Conservation (phyloP, 257 asterid species). For the Lycium barbarum region DNA sequence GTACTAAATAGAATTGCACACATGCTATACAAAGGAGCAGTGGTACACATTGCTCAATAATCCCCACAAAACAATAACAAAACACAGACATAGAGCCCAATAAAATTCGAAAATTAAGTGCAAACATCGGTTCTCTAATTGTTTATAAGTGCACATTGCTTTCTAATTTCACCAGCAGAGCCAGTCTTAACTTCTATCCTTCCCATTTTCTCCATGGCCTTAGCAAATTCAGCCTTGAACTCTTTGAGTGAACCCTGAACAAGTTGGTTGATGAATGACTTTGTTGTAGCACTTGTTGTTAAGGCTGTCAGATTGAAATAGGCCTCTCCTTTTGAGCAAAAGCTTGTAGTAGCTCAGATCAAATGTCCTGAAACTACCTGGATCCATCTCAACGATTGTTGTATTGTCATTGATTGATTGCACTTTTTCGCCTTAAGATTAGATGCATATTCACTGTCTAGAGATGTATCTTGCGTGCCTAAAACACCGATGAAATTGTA, state of each 20-base stretch:
- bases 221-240: not conserved
- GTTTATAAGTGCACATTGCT: constrained; percentile 15
- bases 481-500: constrained; percentile 38
- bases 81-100: not conserved
- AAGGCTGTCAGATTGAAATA: constrained; percentile 33
- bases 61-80: not conserved
- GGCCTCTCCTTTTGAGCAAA: constrained; percentile 44
- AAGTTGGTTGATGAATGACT: not conserved
- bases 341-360: constrained; percentile 38
- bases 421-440: constrained; percentile 2
- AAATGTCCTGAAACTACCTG: constrained; percentile 4
- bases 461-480: constrained; percentile 22
- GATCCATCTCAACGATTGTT: constrained; percentile 20
- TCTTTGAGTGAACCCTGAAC: not conserved
- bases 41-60: not conserved
- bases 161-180: constrained; percentile 23
- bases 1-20: not conserved
- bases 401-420: constrained; percentile 17
- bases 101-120: not conserved
- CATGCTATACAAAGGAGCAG: not conserved
- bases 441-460: constrained; percentile 45
- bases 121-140: not conserved
- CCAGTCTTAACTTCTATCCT: not conserved
- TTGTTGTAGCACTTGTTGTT: not conserved
- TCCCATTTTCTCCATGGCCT: constrained; percentile 24